phyloP scores from a whole-genome alignment of 352 stramenopile species.

The Phytopythium montanum region DNA sequence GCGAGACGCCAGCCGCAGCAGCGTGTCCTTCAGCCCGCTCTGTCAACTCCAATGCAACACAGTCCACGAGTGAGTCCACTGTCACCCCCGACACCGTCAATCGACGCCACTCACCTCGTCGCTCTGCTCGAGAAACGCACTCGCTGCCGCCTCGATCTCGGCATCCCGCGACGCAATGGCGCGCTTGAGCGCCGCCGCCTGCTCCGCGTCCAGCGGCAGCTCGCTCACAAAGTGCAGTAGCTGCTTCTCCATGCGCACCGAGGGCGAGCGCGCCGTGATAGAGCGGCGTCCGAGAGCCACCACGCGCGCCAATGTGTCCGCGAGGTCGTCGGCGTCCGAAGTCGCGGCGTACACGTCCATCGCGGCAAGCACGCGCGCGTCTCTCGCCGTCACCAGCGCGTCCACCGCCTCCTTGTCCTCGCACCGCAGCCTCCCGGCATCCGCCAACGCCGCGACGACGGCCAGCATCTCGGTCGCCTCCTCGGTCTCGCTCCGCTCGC shows the following conservation, averaged over 20 bases:
- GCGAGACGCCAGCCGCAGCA: slow-evolving; percentile 30
- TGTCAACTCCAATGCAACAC: slow-evolving; percentile 7
- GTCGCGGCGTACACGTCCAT: slow-evolving; percentile 54
- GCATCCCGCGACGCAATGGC: slow-evolving; percentile 36
- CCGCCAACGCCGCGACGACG: slow-evolving; percentile 25
- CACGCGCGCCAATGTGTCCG: slow-evolving; percentile 50
- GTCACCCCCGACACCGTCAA: background rate
- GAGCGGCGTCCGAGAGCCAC: slow-evolving; percentile 9
- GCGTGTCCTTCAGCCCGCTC: slow-evolving; percentile 51
- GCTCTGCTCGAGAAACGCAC: slow-evolving; percentile 35
- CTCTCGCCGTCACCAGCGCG: slow-evolving; percentile 20
- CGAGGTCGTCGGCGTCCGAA: slow-evolving; percentile 47
- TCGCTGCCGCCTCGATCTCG: slow-evolving; percentile 33
- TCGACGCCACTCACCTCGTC: slow-evolving; percentile 29
- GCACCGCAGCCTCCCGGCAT: slow-evolving; percentile 18
- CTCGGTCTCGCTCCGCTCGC: slow-evolving; percentile 9
- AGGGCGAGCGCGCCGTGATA: background rate
- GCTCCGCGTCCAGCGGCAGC: slow-evolving; percentile 16
- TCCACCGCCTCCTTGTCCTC: slow-evolving; percentile 25
- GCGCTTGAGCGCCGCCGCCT: slow-evolving; percentile 32
- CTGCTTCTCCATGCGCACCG: slow-evolving; percentile 33
- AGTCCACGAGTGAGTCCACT: background rate
- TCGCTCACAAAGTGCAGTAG: slow-evolving; percentile 37
- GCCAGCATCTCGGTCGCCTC: slow-evolving; percentile 19
- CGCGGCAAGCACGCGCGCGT: slow-evolving; percentile 43